Evolutionary conservation across 176 grass and related monocot genomes (phyloP).

Genomic region (Bromus sterilis): DNA sequence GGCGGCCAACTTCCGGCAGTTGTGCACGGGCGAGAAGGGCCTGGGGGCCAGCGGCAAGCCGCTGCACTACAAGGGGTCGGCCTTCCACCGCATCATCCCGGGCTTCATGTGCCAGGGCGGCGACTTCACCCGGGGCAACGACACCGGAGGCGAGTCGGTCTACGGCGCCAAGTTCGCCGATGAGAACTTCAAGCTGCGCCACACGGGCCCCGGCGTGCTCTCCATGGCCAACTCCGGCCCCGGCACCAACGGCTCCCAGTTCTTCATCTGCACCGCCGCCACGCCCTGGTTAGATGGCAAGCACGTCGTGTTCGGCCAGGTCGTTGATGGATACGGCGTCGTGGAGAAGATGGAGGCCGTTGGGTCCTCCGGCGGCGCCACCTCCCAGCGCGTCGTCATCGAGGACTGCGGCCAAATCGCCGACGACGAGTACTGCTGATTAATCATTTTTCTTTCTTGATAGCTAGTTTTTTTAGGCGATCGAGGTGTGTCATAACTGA

Average conservation of each 20-base stretch:
- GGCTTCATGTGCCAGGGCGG: slow-evolving; percentile 75
- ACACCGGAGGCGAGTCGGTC: slow-evolving; percentile 59
- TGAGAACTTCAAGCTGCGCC: slow-evolving; percentile 58
- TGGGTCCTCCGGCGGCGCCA: slow-evolving; percentile 27
- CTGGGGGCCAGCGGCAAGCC: slow-evolving; percentile 38
- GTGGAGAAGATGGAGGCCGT: slow-evolving; percentile 56
- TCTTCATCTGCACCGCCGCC: slow-evolving; percentile 55
- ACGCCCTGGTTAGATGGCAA: slow-evolving; percentile 57
- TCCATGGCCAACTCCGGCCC: slow-evolving; percentile 77
- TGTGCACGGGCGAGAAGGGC: slow-evolving; percentile 72
- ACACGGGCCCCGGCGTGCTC: slow-evolving; percentile 47
- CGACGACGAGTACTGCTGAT: too few species aligned
- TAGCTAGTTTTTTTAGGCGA: too few species aligned
- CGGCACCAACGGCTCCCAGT: slow-evolving; percentile 64
- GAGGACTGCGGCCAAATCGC: slow-evolving; percentile 53
- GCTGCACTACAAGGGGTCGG: slow-evolving; percentile 68
- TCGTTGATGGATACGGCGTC: slow-evolving; percentile 46
- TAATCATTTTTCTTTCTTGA: too few species aligned
- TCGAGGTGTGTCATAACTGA: too few species aligned
- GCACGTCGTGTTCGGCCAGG: slow-evolving; percentile 79
- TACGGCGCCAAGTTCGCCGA: slow-evolving; percentile 55
- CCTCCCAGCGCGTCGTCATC: slow-evolving; percentile 37
- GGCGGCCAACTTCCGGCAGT: slow-evolving; percentile 64
- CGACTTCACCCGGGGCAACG: too few species aligned
- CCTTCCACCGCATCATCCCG: slow-evolving; percentile 66